Base-by-base conservation (phyloP, 2,329 filamentous ascomycete species). In the Epichloe glyceriae region DNA sequence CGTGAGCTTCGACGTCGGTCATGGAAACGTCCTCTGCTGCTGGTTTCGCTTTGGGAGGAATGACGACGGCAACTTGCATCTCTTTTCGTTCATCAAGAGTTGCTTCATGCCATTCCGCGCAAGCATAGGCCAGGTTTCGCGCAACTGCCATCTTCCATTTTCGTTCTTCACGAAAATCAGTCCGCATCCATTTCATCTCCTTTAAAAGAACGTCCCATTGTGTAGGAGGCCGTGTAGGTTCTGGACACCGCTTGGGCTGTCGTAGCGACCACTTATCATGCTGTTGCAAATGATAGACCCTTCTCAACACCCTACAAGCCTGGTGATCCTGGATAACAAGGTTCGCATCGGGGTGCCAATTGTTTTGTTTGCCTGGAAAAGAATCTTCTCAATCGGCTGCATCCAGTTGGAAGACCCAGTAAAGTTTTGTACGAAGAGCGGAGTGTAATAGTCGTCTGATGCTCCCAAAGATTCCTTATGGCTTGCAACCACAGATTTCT, bases 171-270 rank as follows among this genome's bases (percentile, higher is more conserved):
- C 86, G 79, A 61, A 96, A 97, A 67, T 98, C 93, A 2, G 89
- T 96, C 47, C 90, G 81, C 88, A 98, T 94, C 91, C 91, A 97
- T 65, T 90, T 95, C 79, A 91, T 88, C 70, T 98, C 90, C 58
- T 89, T 79, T 34, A 98, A 71, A 50, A 97, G 66, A 49, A 91
- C 77, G 67, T 98, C 93, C 79, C 84, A 87, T 58, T 97, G 91
- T 2, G 85, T 83, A 1, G 80, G 76, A 17, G 83, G 84, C 38
- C 88, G 80, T 4, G 79, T 75, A 4, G 91, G 90, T 65, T 98
- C 93, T 2, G 82, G 76, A 39, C 83, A 86, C 51, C 89, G 85
- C 62, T 94, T 88, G 42, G 90, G 82, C 62, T 98, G 93, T 49
- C 91, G 79, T 45, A 98, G 68, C 5, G 90, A 93, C 91, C 93